Evolutionary conservation across 176 grass and related monocot species (phyloP), one percentile per base, ranked within the genome.

Genomic region (Aegilops speltoides): DNA sequence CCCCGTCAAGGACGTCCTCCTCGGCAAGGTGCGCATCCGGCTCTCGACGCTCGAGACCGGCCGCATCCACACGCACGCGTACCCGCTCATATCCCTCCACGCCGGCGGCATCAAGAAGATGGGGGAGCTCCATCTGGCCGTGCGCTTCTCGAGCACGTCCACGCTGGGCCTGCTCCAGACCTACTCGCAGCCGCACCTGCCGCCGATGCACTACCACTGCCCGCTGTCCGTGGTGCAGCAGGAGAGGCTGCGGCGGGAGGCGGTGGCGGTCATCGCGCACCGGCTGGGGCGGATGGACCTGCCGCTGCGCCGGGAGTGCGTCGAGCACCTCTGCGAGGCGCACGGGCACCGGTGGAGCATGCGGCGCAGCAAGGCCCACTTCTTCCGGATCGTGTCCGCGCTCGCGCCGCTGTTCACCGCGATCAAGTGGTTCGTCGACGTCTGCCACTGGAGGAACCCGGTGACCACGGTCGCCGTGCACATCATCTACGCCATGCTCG

Each of bases 351-450:
- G 82, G 41, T 96, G 94, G 94, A 93, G 94, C 81, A 93, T 96
- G 94, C 89, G 94, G 40, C 89, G 91, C 26, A 89, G 94, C 91
- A 96, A 93, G 87, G 94, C 94, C 7, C 92, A 96, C 84, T 96
- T 96, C 80, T 96, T 93, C 84, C 91, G 94, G 72, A 37, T 96
- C 80, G 77, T 91, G 73, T 62, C 89, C 1, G 83, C 90, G 74
- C 78, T 93, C 8, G 89, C 91, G 52, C 91, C 91, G 0, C 68
- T 88, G 37, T 93, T 91, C 81, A 75, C 87, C 24, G 59, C 83
- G 56, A 59, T 89, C 54, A 71, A 33, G 61, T 96, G 94, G 94
- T 89, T 96, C 84, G 38, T 52, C 17, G 89, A 96, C 67, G 84
- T 96, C 8, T 93, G 91, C 81, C 31, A 77, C 24, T 96, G 94